Base-by-base conservation (phyloP, 1,139 yeast genomes). In the Blastobotrys raffinosifermentans region DNA sequence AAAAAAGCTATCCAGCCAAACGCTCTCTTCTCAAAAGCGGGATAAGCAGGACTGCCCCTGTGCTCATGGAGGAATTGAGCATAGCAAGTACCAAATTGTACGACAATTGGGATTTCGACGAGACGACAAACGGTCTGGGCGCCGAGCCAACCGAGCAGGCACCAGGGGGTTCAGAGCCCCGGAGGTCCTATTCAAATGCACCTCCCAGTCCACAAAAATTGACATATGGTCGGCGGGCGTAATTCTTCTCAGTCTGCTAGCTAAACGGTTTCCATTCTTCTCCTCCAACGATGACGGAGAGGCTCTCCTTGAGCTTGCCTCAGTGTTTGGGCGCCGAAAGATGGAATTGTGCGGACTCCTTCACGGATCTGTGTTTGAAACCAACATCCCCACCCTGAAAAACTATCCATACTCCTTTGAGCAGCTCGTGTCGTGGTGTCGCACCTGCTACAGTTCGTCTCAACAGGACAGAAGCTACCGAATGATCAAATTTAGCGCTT, bases 81-180 rank as follows among this genome's bases (percentile, higher is more conserved):
- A n/a, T n/a, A 16, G 38, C 17, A 26, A 47, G 34, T 31, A 35
- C 38, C 33, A 42, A 20, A 32, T 41, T 22, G 35, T 43, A n/a
- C 43, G 41, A 61, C 40, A 43, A 4, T 37, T 44, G 14, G 66
- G 65, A 2, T 58, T 56, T 39, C 50, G 54, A 25, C 54, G 54
- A 36, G 61, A 58, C 22, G 69, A 64, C 40, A 40, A 45, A 15
- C 53, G 97, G 45, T 86, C 94, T 1, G 87, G 94, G 1, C 73
- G 95, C 53, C 71, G 98, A 43, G 97, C 97, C 1, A 91, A 91
- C 55, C 77, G 99, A 52, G 98, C 98, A 1, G 99, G 99, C 2
- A 93, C 99, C 0, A 73, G 98, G 51, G 97, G 97, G 0, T 87
- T 87, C 57, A 71, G 97, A 48, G 96, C 97, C 0, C 96, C 96